Evolutionary conservation across 441 rosid genomes (phyloP).

Genomic region (Flueggea neowawraea): DNA sequence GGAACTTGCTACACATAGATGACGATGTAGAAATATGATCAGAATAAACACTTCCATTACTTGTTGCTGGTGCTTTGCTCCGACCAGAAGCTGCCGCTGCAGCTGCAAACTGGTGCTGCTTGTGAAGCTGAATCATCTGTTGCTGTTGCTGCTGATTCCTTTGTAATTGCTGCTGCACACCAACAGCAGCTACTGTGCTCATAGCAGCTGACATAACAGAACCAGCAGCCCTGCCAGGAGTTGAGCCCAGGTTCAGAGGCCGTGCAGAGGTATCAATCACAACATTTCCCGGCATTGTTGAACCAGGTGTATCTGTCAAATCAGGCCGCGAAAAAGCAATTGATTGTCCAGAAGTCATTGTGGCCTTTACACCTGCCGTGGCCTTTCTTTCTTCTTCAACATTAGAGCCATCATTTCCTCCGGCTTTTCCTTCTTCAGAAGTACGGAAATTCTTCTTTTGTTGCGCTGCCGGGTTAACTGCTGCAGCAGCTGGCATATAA

Average conservation of each 20-base stretch:
- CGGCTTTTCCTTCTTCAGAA: slow-evolving; percentile 66
- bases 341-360: slow-evolving; percentile 53
- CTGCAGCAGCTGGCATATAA: slow-evolving; percentile 60
- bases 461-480: slow-evolving; percentile 66
- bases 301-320: slow-evolving; percentile 50
- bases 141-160: slow-evolving; percentile 43
- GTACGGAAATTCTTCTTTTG: slow-evolving; percentile 68
- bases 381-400: slow-evolving; percentile 74
- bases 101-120: slow-evolving; percentile 71
- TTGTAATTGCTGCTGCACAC: slow-evolving; percentile 55
- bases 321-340: slow-evolving; percentile 84
- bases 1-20: slow-evolving; percentile 52
- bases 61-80: slow-evolving; percentile 53
- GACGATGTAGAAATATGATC: slow-evolving; percentile 61
- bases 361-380: slow-evolving; percentile 48
- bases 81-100: slow-evolving; percentile 58
- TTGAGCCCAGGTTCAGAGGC: slow-evolving; percentile 54
- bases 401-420: slow-evolving; percentile 38
- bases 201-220: slow-evolving; percentile 41
- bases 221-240: slow-evolving; percentile 43
- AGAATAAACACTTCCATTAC: slow-evolving; percentile 62
- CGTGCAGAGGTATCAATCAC: slow-evolving; percentile 82
- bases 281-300: slow-evolving; percentile 48
- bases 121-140: slow-evolving; percentile 57
- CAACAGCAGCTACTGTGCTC: slow-evolving; percentile 25